Evolutionary conservation across 1,284 basidiomycete species (phyloP), one percentile per base, ranked within the genome.

Genomic region (Trametes polyzona): DNA sequence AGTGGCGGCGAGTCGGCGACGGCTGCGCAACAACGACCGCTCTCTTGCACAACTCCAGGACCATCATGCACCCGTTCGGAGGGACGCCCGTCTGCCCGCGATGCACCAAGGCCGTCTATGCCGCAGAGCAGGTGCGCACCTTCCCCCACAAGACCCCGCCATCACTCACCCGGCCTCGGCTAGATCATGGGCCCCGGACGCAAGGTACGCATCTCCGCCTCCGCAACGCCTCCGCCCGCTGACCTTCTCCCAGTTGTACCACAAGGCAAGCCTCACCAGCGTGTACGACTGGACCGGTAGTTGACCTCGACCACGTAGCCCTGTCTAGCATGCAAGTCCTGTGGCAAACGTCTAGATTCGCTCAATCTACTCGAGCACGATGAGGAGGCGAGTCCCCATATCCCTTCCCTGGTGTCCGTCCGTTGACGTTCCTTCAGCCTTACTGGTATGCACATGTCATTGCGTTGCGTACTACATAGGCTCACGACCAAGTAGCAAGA

Each of bases 121-220:
- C 88, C 59, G 90, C 90, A 57, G 90, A 93, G 71, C 89, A 92
- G 81, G 89, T 85, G 59, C 61, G 81, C 61, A 43, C 10, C 17
- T 42, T 26, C 53, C 4, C 33, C n/a, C 16, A 52, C n/a, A 47
- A 30, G 24, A 37, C 17, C 36, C 47, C 21, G 9, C 12, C 10
- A 17, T 43, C 19, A 21, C 51, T 61, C 27, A 55, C 29, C 21
- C 16, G 26, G 36, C 39, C 48, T 66, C 61, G 52, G 58, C 57
- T 67, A 91, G 88, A 83, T 83, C 52, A 86, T 92, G 81, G 90
- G 90, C 36, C 88, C 88, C 55, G 90, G 88, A 41, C 81, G 90
- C 69, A 92, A 87, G 83, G 90, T 90, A 69, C 64, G 79, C 24
- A 54, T 57, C 33, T 44, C n/a, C 60, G 44, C 57, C 32, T 21